phyloP scores from a whole-genome alignment of 495 filamentous ascomycete genomes.

The Aspergillus saccharolyticus region DNA sequence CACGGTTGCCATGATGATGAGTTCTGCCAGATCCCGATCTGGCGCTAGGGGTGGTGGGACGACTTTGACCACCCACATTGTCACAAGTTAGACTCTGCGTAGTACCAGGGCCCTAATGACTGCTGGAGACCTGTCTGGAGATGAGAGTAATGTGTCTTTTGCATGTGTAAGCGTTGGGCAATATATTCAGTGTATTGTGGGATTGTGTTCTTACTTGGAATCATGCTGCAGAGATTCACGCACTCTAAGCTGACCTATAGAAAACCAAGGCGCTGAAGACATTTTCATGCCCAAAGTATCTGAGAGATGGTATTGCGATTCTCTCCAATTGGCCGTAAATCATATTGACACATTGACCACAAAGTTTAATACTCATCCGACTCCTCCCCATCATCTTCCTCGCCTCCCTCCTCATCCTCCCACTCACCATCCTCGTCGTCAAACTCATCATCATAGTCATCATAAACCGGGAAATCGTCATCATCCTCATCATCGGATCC shows the following conservation, averaged over 20 bases:
- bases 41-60: background rate
- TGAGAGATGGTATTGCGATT: too few relatives aligned
- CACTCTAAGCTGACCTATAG: too few relatives aligned
- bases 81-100: background rate
- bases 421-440: conserved; percentile 3
- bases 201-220: too few relatives aligned
- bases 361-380: background rate
- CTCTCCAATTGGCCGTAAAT: too few relatives aligned
- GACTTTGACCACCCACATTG: background rate
- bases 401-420: background rate
- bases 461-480: conserved; percentile 1
- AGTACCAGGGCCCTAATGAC: background rate
- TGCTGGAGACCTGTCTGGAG: background rate
- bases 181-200: too few relatives aligned
- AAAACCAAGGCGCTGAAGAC: too few relatives aligned
- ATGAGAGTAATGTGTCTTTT: background rate
- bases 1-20: background rate
- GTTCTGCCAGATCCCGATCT: background rate
- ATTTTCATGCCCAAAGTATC: too few relatives aligned
- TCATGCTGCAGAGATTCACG: too few relatives aligned
- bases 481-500: conserved; percentile 4
- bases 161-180: too few relatives aligned
- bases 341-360: too few relatives aligned
- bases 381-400: background rate
- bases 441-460: conserved; percentile 5